Base-by-base conservation (phyloP, 2,329 filamentous ascomycete species). In the Penicillium psychrosexuale region DNA sequence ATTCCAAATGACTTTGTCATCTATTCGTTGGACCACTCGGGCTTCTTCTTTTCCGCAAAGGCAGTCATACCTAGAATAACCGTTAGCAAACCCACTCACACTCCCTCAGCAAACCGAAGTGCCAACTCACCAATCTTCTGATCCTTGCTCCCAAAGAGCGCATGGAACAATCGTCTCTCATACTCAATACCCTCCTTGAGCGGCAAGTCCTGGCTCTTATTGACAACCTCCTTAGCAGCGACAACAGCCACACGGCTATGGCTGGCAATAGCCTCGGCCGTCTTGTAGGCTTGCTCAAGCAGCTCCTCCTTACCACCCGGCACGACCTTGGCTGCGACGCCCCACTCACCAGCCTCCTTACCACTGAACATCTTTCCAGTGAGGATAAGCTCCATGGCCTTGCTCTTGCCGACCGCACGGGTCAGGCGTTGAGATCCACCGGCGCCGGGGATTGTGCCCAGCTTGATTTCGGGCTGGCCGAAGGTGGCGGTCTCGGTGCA, bases 151-250 rank as follows among this genome's bases (percentile, higher is more conserved):
- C 93, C 94, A 78, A 99, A 99, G 68, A 97, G 70, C 27, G 86
- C 83, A 76, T 99, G 94, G 80, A 99, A 99, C 33, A 97, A 82
- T 50, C 92, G 84, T 70, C 94, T 83, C 82, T 99, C 94, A 76
- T 86, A 97, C 77, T 99, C 94, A 1, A 99, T 89, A 13, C 94
- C 94, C 69, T 97, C 94, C 64, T 89, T 80, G 56, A 99, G 78
- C 3, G 87, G 81, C 64, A 96, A 76, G 66, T 99, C 94, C 80
- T 97, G 92, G 74, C 91, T 96, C 86, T 97, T 97, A 74, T 97
- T 96, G 53, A 99, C 93, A n/a, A 94, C 93, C 80, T 99, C 94
- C 82, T 99, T 99, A 54, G 84, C 88, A 11, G 89, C 94, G 77
- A 91, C 86, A 55, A 96, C 85, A 1, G 93, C 89, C n/a, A 99